phyloP scores from a whole-genome alignment of 495 filamentous ascomycete genomes.

The Hyaloscypha bicolor region DNA sequence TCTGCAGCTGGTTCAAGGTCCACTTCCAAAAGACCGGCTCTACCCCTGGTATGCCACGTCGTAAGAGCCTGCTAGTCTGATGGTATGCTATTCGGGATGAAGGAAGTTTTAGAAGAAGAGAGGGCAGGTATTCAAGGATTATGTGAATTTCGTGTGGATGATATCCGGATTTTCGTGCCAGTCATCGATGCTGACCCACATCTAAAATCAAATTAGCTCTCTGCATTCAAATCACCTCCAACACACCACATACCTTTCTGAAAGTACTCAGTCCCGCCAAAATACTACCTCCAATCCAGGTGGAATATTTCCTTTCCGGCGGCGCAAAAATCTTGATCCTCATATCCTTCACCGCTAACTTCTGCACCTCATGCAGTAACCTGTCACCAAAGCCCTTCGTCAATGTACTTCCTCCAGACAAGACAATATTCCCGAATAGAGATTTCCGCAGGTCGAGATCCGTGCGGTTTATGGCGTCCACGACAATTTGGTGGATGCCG shows the following conservation, averaged over 20 bases:
- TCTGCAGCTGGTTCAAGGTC: not conserved
- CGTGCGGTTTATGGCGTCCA: constrained; percentile 94
- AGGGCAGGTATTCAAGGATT: constrained; percentile 11
- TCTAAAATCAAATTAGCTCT: constrained; percentile 51
- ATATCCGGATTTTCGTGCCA: constrained; percentile 99
- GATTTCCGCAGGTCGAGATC: constrained; percentile 95
- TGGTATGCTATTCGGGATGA: not conserved
- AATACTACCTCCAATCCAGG: constrained; percentile 98
- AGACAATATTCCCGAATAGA: constrained; percentile 93
- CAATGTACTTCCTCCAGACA: constrained; percentile 92
- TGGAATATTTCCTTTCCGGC: constrained; percentile 96
- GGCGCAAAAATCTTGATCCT: constrained; percentile 98
- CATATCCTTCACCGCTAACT: constrained; percentile 96
- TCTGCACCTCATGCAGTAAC: constrained; percentile 87
- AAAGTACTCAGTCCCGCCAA: constrained; percentile 96
- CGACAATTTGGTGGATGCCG: constrained; percentile 95
- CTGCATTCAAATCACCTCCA: not conserved
- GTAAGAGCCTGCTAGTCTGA: not conserved
- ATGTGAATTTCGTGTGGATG: constrained; percentile 96
- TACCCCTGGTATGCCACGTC: not conserved
- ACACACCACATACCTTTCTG: constrained; percentile 71
- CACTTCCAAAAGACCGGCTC: not conserved
- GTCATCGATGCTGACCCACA: constrained; percentile 99
- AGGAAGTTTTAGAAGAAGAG: not conserved
- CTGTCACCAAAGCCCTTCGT: constrained; percentile 91